phyloP scores from a whole-genome alignment of 148 eudicot genomes.

The Gaultheria prostrata region DNA sequence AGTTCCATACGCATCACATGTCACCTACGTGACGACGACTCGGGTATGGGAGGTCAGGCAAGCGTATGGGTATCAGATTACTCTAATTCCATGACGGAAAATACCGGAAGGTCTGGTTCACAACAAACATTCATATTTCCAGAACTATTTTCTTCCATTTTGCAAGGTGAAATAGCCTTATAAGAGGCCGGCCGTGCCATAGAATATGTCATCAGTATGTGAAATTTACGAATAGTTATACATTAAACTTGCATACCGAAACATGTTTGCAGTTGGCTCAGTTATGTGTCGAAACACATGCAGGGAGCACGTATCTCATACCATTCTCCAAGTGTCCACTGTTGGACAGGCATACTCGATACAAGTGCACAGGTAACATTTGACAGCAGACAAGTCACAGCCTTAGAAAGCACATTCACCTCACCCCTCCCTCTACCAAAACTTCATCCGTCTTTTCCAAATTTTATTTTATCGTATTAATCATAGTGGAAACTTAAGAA shows the following conservation, averaged over 20 bases:
- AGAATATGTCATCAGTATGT: neutral
- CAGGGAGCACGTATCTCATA: neutral
- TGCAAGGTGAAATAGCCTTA: neutral
- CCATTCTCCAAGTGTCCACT: neutral
- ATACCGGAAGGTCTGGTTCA: neutral
- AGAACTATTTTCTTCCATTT: neutral
- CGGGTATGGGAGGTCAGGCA: neutral
- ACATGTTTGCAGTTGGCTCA: neutral
- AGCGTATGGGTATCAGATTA: neutral
- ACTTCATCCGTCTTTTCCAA: neutral
- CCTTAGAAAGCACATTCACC: neutral
- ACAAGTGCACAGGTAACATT: neutral
- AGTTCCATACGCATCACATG: neutral
- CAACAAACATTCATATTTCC: neutral
- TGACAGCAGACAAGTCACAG: neutral
- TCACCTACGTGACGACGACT: neutral
- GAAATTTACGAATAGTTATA: neutral
- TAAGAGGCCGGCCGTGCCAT: neutral
- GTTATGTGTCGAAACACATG: neutral
- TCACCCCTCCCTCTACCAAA: neutral
- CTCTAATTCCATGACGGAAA: neutral
- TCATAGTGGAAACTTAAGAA: neutral
- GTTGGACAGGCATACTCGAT: neutral
- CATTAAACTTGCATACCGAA: neutral
- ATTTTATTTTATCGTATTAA: neutral